Evolutionary conservation across 1,284 basidiomycete genomes (phyloP).

Genomic region (Trametes sp.): DNA sequence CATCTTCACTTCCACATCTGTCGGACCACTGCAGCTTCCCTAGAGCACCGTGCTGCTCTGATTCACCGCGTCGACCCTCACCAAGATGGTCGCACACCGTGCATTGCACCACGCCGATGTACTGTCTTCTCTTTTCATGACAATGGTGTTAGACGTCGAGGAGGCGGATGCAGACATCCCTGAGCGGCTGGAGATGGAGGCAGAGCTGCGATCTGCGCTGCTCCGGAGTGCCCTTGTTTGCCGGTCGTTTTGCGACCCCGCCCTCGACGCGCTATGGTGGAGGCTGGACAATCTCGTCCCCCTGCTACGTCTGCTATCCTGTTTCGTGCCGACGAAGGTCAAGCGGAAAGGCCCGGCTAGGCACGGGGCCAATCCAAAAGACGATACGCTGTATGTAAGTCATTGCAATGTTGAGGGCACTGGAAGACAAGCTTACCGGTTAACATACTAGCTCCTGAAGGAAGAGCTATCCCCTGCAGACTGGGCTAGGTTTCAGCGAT

Average conservation of each 20-base stretch:
- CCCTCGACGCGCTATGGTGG: conserved; percentile 3
- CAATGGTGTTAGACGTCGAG: background rate
- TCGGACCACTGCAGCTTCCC: no score
- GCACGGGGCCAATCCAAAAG: background rate
- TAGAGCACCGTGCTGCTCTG: no score
- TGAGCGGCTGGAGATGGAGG: background rate
- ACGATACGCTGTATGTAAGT: conserved; percentile 8
- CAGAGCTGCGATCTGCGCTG: background rate
- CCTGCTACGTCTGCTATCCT: background rate
- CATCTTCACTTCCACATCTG: no score
- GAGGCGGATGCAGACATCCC: background rate
- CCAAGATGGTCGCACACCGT: background rate
- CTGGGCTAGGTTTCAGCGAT: background rate
- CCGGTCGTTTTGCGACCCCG: conserved; percentile 10
- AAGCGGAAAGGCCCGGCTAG: background rate
- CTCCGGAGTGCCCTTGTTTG: conserved; percentile 3
- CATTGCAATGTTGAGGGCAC: no score
- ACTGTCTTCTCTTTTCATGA: background rate
- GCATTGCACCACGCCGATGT: background rate
- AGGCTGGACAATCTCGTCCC: background rate
- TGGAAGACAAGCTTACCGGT: no score
- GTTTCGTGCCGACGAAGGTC: background rate
- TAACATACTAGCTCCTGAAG: background rate
- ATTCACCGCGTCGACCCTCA: background rate
- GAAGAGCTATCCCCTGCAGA: background rate